phyloP scores from a whole-genome alignment of 352 stramenopile genomes.

The Phytopythium aichiense region DNA sequence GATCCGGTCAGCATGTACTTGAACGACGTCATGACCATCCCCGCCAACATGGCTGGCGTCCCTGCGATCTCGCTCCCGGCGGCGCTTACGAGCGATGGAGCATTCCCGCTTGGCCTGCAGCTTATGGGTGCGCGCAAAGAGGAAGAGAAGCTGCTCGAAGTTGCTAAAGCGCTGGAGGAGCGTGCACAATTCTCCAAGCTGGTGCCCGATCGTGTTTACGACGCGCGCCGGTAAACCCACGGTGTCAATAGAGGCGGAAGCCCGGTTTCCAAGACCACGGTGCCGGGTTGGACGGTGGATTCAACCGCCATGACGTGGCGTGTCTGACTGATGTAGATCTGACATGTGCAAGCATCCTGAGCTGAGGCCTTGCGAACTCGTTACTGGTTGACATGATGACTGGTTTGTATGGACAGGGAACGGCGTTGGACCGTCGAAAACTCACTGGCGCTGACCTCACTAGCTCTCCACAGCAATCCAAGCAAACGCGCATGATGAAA shows the following conservation, averaged over 20 bases:
- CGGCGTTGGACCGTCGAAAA: neutral
- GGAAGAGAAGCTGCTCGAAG: slow-evolving; percentile 57
- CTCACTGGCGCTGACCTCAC: neutral
- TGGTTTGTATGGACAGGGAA: neutral
- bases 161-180: slow-evolving; percentile 63
- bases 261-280: neutral
- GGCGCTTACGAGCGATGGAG: slow-evolving; percentile 45
- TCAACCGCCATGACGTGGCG: neutral
- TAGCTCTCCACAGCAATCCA: neutral
- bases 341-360: neutral
- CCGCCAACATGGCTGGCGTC: slow-evolving; percentile 84
- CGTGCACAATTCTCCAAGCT: slow-evolving; percentile 37
- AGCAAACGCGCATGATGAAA: neutral
- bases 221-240: slow-evolving; percentile 15
- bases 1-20: slow-evolving; percentile 86
- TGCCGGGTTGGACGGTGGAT: neutral
- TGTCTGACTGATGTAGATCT: neutral
- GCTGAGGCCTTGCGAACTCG: neutral
- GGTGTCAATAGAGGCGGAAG: neutral
- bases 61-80: slow-evolving; percentile 81
- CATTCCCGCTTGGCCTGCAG: slow-evolving; percentile 74
- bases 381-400: neutral
- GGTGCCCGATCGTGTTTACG: slow-evolving; percentile 55
- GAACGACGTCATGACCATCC: slow-evolving; percentile 92
- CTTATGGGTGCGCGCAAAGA: slow-evolving; percentile 65